Percentiles rank a stretch among this genome's conserved stretches.
Evolutionary conservation across 169 alveolate species (phyloP).

Genomic region (Eimeria sp.): DNA sequence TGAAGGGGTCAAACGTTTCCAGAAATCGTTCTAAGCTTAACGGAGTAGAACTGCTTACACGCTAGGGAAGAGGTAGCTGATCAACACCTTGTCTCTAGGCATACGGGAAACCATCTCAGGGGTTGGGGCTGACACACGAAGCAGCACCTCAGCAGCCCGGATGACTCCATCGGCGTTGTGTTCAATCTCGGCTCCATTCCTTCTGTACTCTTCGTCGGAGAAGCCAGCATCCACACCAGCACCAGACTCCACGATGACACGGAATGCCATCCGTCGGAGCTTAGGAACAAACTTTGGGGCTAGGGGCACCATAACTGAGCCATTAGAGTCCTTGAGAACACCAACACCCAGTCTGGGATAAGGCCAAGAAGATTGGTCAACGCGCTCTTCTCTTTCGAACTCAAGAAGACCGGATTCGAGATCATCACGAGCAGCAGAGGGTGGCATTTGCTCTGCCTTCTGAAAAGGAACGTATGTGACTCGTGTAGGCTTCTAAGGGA

Average conservation of each 20-base stretch:
- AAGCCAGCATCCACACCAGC: slow-evolving; percentile 92
- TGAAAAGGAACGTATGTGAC: background rate
- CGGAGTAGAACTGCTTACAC: slow-evolving; percentile 66
- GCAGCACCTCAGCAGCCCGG: slow-evolving; percentile 87
- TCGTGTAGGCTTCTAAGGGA: background rate
- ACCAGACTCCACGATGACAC: slow-evolving; percentile 90
- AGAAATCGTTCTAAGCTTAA: background rate
- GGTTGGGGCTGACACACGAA: slow-evolving; percentile 91
- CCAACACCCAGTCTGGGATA: slow-evolving; percentile 75
- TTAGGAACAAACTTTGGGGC: slow-evolving; percentile 92
- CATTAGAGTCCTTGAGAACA: slow-evolving; percentile 63
- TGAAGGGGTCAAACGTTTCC: slow-evolving; percentile 80
- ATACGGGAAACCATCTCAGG: slow-evolving; percentile 87
- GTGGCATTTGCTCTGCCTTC: slow-evolving; percentile 66
- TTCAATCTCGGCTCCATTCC: slow-evolving; percentile 88
- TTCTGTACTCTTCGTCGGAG: slow-evolving; percentile 88
- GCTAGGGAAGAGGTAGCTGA: slow-evolving; percentile 92
- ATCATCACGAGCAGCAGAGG: slow-evolving; percentile 75
- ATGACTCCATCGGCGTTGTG: slow-evolving; percentile 86
- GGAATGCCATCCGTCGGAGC: slow-evolving; percentile 90
- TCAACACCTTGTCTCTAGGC: slow-evolving; percentile 88
- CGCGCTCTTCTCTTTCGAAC: slow-evolving; percentile 71
- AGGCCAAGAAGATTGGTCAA: slow-evolving; percentile 70
- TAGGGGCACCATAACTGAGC: slow-evolving; percentile 88
- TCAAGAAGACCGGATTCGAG: slow-evolving; percentile 65